Evolutionary conservation across 768 basidiomycete species (phyloP).

Genomic region (Suillus tomentosus): DNA sequence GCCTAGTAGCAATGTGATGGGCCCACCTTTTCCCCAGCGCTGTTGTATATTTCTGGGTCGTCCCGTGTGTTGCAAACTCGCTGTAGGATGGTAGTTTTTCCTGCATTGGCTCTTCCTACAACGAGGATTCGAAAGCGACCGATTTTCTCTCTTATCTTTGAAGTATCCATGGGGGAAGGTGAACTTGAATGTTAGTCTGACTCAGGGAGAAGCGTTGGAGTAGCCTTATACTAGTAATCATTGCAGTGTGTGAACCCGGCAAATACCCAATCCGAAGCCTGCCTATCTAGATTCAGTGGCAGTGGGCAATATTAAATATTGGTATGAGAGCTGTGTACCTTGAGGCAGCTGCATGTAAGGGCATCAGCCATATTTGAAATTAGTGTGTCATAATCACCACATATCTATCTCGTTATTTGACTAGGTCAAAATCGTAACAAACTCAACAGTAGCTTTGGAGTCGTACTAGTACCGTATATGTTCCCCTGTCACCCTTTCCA

Average conservation of each 20-base stretch:
- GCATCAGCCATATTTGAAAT: too few relatives aligned
- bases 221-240: not conserved
- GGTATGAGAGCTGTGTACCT: too few relatives aligned
- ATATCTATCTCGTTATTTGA: too few relatives aligned
- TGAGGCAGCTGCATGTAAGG: too few relatives aligned
- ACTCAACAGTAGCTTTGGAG: too few relatives aligned
- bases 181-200: not conserved
- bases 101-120: conserved; percentile 43
- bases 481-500: too few relatives aligned
- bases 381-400: too few relatives aligned
- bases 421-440: too few relatives aligned
- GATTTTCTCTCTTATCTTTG: conserved; percentile 5
- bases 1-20: not conserved
- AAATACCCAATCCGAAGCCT: too few relatives aligned
- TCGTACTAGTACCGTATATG: too few relatives aligned
- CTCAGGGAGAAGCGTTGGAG: not conserved
- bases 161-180: not conserved
- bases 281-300: too few relatives aligned
- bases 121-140: conserved; percentile 40
- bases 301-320: too few relatives aligned
- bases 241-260: not conserved
- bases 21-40: conserved; percentile 21
- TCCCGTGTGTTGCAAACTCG: conserved; percentile 39
- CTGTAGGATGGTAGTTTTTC: conserved; percentile 43
- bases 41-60: conserved; percentile 30